Conservation (phyloP, 768 basidiomycete genomes). For the Mycena alexandri region DNA sequence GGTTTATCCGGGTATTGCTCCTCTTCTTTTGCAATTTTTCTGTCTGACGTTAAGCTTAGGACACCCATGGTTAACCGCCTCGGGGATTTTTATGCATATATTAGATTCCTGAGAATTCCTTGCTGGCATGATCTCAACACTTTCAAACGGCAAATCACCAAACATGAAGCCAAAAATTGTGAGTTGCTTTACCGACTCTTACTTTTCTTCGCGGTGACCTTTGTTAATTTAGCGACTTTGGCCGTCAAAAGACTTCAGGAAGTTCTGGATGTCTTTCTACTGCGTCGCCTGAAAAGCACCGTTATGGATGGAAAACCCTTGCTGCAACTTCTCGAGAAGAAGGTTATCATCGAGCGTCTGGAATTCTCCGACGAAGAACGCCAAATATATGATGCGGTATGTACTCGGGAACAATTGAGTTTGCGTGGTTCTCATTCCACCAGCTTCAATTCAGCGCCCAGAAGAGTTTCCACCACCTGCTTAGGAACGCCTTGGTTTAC, state of each 20-base stretch:
- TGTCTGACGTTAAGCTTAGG: neutral
- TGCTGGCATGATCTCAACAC: neutral
- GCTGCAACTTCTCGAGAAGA: slow-evolving; percentile 2
- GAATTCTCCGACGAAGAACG: slow-evolving; percentile 7
- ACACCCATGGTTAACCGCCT: slow-evolving; percentile 8
- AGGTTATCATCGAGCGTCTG: neutral
- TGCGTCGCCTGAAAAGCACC: slow-evolving; percentile 4
- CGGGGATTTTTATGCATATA: neutral
- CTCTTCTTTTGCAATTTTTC: neutral
- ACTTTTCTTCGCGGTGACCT: neutral
- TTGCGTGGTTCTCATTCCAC: too few relatives aligned
- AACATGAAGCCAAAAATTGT: slow-evolving; percentile 1
- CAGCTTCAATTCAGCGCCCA: slow-evolving; percentile 6
- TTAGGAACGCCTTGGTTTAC: neutral
- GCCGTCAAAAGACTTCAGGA: neutral
- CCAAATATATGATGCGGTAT: slow-evolving; percentile 1
- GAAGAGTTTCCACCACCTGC: neutral
- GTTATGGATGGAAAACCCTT: neutral
- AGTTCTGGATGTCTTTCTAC: neutral
- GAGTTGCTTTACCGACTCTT: neutral
- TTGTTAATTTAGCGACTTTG: neutral
- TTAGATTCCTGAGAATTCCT: slow-evolving; percentile 5
- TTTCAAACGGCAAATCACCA: neutral
- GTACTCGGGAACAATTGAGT: neutral
- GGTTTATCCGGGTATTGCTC: slow-evolving; percentile 1